Base-by-base conservation (phyloP, 768 basidiomycete genomes). In the Candolleomyces eurysporus region DNA sequence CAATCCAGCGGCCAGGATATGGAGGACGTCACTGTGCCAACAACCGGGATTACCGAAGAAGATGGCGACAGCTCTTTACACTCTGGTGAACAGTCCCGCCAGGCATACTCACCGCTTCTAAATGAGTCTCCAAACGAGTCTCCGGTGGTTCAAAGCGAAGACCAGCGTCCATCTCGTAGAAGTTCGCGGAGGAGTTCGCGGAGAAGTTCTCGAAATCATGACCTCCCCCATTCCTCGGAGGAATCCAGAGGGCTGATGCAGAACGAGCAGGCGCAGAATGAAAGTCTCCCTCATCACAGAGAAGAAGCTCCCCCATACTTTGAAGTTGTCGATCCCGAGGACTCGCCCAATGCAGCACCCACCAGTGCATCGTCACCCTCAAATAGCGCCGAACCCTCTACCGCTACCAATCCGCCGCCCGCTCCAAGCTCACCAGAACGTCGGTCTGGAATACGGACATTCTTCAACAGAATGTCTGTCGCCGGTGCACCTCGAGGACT, bases 301-400 rank as follows among this genome's bases (percentile, higher is more conserved):
- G 90, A 88, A 22, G 84, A 85, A 45, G 86, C 87, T 5, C 90
- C 90, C 4, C 72, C 89, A 0, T 92, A 92, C 70, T 83, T 81
- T 55, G 88, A 90, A 72, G 82, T 81, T 11, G 75, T 82, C 42
- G 71, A 60, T 57, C 59, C 61, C 30, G 57, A 46, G 42, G 62
- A 63, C 14, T 52, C 40, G 2, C 57, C 36, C 13, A 11, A 19
- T 26, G 21, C 5, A 11, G 9, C 40, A 43, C 43, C 39, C 17
- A 32, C 39, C n/a, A 46, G 16, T 46, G 56, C 10, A n/a, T 45
- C 56, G 9, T 16, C 19, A 4, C 39, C 42, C 48, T 3, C 22
- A 17, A 36, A 6, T 48, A 43, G 40, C 40, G 49, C 22, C 49
- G 49, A 50, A 26, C 19, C 49, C 19, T 26, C 49, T 5, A 3